Evolutionary conservation across 305 asterid genomes (phyloP).

Genomic region (Solanum hybrid): DNA sequence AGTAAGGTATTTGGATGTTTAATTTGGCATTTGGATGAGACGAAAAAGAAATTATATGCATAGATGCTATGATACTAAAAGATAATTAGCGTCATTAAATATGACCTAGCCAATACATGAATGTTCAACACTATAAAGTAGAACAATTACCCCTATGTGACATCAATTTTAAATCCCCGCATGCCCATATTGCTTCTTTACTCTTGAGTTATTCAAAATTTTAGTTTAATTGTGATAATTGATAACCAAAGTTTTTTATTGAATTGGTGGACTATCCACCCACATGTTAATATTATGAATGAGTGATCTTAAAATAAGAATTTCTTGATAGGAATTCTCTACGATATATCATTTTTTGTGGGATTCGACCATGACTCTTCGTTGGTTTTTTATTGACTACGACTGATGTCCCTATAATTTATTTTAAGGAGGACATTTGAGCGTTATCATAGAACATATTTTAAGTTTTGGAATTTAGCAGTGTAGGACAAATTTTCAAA

Average conservation of each 20-base stretch:
- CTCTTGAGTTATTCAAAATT: neutral
- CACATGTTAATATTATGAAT: neutral
- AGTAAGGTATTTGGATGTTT: neutral
- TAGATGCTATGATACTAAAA: neutral
- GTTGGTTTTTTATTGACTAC: too few relatives aligned
- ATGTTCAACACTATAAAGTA: neutral
- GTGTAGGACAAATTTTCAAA: too few relatives aligned
- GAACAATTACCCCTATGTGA: neutral
- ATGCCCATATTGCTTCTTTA: neutral
- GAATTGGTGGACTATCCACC: neutral
- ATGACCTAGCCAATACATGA: too few relatives aligned
- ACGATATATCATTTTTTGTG: too few relatives aligned
- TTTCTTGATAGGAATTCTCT: too few relatives aligned
- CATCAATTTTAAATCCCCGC: neutral
- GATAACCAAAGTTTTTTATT: neutral
- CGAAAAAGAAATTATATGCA: neutral
- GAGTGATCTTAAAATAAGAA: too few relatives aligned
- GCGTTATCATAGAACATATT: too few relatives aligned
- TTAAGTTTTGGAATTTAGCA: too few relatives aligned
- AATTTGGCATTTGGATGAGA: neutral
- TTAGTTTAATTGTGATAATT: too few relatives aligned
- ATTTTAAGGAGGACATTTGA: too few relatives aligned
- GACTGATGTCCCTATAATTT: too few relatives aligned
- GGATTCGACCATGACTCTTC: too few relatives aligned
- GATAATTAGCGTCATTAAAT: neutral